Conservation (phyloP, 148 eudicot genomes). For the Nyssa sinensis region DNA sequence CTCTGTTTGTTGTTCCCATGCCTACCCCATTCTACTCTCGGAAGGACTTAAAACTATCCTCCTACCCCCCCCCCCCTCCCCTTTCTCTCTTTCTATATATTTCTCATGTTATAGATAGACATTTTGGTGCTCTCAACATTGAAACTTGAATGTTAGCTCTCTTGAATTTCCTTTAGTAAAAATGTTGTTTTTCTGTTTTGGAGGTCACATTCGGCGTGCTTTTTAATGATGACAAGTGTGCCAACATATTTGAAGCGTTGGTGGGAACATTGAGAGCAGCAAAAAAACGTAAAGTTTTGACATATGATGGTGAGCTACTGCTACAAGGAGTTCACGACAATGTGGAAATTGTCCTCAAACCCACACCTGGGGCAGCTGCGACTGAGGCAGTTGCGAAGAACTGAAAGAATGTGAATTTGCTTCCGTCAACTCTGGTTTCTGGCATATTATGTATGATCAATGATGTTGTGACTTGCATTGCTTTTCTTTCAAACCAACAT, state of each 20-base stretch:
- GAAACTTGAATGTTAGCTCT: too few species aligned
- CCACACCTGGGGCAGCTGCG: constrained; percentile 45
- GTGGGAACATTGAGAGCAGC: constrained; percentile 98
- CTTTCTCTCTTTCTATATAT: not conserved
- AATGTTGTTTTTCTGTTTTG: constrained; percentile 8
- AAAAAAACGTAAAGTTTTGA: constrained; percentile 71
- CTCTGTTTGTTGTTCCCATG: not conserved
- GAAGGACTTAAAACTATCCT: not conserved
- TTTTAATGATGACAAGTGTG: constrained; percentile 87
- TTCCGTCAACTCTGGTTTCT: not conserved
- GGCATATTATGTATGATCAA: not conserved
- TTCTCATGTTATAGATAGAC: not conserved
- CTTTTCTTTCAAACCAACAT: not conserved
- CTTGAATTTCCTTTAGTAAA: not conserved
- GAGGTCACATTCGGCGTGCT: constrained; percentile 95
- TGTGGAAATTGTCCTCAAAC: constrained; percentile 67
- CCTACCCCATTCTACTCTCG: not conserved
- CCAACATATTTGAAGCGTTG: constrained; percentile 95
- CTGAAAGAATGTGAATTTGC: not conserved
- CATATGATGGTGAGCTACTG: constrained; percentile 87
- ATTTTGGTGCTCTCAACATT: not conserved
- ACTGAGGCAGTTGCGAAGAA: constrained; percentile 24
- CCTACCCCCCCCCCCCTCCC: not conserved
- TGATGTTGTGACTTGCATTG: not conserved
- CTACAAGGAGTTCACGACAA: constrained; percentile 97